Base-by-base conservation (phyloP, 2,329 filamentous ascomycete genomes). In the Colletotrichum falcatum region DNA sequence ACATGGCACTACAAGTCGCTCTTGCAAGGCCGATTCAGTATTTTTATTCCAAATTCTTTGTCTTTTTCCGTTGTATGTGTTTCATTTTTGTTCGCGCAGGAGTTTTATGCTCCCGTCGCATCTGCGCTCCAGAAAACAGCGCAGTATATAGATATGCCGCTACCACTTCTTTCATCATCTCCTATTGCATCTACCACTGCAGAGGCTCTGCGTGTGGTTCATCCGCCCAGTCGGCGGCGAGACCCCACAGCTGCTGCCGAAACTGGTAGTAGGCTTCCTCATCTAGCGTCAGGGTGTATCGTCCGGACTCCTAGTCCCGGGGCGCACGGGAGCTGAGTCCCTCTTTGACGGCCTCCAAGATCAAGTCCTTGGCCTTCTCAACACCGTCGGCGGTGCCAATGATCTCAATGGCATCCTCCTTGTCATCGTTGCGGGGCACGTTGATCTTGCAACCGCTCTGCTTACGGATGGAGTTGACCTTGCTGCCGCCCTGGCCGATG, bases 391-490 rank as follows among this genome's bases (percentile, higher is more conserved):
- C 89, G 65, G 87, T 88, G 48, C 96, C 96, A 44, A 92, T 86
- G 76, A 99, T 92, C 84, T 97, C 94, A 79, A 99, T 98, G 5
- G 95, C 94, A 81, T 98, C 95, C 59, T 88, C 87, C 73, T 83
- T 85, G 55, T 84, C 85, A 81, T 97, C 92, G 77, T 94, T 91
- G 74, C 93, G 91, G 28, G 96, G 96, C 49, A 99, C 95, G 74
- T 95, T 94, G 79, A 99, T 97, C 83, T 92, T 94, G 82, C 95
- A 98, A 65, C 93, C 93, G 61, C 94, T 98, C 85, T 96, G 90
- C 84, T 94, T 94, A 75, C 96, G 91, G 79, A 99, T 98, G 51
- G 90, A 85, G 82, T 98, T 98, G 80, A 99, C 97, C 81, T 95
- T 95, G 80, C 90, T 92, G 70, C 96, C 96, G 70, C 92, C 93